Evolutionary conservation across 1,139 yeast species (phyloP), one percentile per base, ranked within the genome.

Genomic region (Lodderomyces margitis): DNA sequence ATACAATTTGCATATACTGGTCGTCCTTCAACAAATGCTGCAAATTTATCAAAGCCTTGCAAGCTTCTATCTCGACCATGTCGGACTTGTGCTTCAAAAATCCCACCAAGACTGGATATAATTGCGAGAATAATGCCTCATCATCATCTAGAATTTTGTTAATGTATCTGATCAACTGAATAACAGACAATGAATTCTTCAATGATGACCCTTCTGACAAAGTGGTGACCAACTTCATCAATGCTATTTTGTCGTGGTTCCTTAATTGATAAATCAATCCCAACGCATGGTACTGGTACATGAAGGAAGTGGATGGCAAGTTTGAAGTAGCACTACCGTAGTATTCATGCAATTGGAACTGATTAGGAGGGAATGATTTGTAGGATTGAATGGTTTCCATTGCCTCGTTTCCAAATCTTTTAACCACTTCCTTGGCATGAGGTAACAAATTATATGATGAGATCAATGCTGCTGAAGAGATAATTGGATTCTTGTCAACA

Each of bases 271-370:
- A 91, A 55, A 94, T 70, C 56, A 92, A 75, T 19, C 97, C 97
- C 55, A 92, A 72, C 4, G 98, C 98, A 64, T 92, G 98, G 68
- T 91, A 92, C 69, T 92, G 98, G 49, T 95, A 78, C 77, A 87
- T 85, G 64, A 78, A 82, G 12, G 95, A 81, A 35, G 88, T 80
- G 12, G 78, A 68, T 39, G 88, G 85, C 47, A 78, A 64, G 55
- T 74, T 75, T 16, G 75, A 59, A 39, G 75, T 70, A 41, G 76
- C 66, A 46, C 63, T 59, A 17, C 81, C 82, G 51, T 74, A 75
- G 51, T 67, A 74, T 49, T 77, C 83, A 51, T 78, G 83, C 39
- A 73, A 55, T 61, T 68, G 68, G 53, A 74, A 78, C 55, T 76
- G 82, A 50, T 70, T 67, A 31, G 74, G 56, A 16, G 91, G 91